Conservation (phyloP, 1,284 basidiomycete species). For the Ganoderma sp. region DNA sequence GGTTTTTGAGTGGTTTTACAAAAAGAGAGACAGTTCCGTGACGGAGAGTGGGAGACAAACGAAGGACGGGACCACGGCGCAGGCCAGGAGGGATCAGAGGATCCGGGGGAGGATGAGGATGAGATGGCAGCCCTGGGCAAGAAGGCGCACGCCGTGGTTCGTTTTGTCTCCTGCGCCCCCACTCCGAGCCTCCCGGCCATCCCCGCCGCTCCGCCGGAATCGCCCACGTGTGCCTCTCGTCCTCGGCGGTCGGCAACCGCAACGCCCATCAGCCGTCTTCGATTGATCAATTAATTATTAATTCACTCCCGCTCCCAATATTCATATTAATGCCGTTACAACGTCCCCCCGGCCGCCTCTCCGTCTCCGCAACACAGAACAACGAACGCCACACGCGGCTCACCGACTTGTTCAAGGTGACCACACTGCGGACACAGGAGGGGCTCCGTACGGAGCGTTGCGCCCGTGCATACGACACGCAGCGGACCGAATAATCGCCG, state of each 20-base stretch:
- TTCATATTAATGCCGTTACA: constrained; percentile 4
- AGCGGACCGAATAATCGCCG: constrained; percentile 7
- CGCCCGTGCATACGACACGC: not conserved
- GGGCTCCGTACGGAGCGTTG: not conserved
- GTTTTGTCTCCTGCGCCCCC: constrained; percentile 8
- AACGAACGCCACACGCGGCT: not conserved
- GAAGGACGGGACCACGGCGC: constrained; percentile 44
- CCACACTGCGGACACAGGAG: not conserved
- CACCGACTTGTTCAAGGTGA: not conserved
- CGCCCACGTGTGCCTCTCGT: constrained; percentile 6
- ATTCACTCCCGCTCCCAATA: not conserved
- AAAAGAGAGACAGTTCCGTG: constrained; percentile 48
- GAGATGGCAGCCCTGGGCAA: constrained; percentile 38
- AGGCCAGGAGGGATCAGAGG: constrained; percentile 25
- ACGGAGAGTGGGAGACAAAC: constrained; percentile 44
- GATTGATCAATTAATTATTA: not conserved
- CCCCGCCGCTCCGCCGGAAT: constrained; percentile 10
- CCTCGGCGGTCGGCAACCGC: constrained; percentile 6
- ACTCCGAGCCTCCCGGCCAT: not conserved
- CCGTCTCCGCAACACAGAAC: not conserved
- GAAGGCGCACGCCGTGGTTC: constrained; percentile 15
- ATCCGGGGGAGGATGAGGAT: constrained; percentile 35
- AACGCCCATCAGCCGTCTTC: not conserved
- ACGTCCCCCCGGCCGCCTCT: not conserved
- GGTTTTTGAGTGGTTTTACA: constrained; percentile 31